Base-by-base conservation (phyloP, 2,329 filamentous ascomycete species). In the Paramyrothecium sp. region DNA sequence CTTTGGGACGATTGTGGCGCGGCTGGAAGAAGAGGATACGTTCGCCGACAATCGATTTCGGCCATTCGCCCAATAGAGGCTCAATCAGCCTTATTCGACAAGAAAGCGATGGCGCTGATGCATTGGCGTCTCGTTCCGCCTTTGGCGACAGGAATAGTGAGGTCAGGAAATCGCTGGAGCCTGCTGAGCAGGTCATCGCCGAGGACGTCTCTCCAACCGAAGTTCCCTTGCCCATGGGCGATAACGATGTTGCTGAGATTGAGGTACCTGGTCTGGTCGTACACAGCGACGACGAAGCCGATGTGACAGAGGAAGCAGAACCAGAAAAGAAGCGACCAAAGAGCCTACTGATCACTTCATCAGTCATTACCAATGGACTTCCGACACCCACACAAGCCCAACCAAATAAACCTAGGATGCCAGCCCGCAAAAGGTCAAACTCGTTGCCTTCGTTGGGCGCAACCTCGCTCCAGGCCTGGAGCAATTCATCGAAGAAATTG, bases 1-100 rank as follows among this genome's bases (percentile, higher is more conserved):
- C 91, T 2, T 78, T 99, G 2, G 95, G 95, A 20, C 83, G 93
- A 52, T 79, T 98, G 48, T 99, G 95, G 95, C 86, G 95, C 65
- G 90, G 91, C 23, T 99, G 95, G 95, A 92, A 95, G 75, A 97
- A 97, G 77, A 86, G 89, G 60, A 82, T 90, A 64, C 85, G 91
- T 57, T 81, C 82, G 7, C 84, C 85, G 1, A 71, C 70, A 34
- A 73, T 77, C 34, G 78, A 81, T 44, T 70, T 77, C 52, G 75
- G 78, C 51, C 73, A 78, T 38, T 76, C 80, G 23, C 77, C 82
- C 2, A 80, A 78, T 1, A 74, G 77, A 50, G 78, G 79, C 51
- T 79, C 80, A 1, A 64, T 74, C 7, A 56, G 60, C 20, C 65
- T 69, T 34, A 58, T 63, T 26, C 66, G 64, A 55, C 65, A 66